These are phyloP conservation scores for Cryptococcus hybrid DNA, from an alignment of 1,284 basidiomycete genomes.

Conservation along the genomic window DNA sequence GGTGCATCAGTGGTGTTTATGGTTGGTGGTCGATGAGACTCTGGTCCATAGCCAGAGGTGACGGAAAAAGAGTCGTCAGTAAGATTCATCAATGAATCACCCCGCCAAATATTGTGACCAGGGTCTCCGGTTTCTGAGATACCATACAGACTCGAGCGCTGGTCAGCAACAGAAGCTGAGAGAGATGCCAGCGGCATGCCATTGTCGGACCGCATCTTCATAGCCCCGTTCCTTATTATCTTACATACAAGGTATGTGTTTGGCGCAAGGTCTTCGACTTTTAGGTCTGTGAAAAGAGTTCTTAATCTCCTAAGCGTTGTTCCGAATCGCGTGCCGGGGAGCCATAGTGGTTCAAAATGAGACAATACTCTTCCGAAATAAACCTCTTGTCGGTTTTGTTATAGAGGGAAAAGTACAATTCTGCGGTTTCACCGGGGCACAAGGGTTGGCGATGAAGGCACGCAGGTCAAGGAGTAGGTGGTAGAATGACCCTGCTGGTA, in stretches of 20 bases:
- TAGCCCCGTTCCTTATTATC: conserved; percentile 81
- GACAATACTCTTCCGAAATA: conserved; percentile 91
- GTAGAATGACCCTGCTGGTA: conserved; percentile 54
- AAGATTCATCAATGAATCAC: conserved; percentile 18
- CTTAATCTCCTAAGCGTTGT: conserved; percentile 58
- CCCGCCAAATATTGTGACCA: conserved; percentile 10
- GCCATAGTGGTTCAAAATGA: conserved; percentile 86
- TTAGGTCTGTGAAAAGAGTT: conserved; percentile 86
- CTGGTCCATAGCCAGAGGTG: conserved; percentile 35
- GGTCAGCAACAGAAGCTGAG: neutral
- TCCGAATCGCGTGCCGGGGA: conserved; percentile 71
- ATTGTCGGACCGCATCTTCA: conserved; percentile 59
- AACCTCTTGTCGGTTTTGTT: conserved; percentile 77
- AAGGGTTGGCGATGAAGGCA: conserved; percentile 86
- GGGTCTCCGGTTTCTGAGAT: conserved; percentile 7
- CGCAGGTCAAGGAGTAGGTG: conserved; percentile 87
- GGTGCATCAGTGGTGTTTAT: conserved; percentile 17
- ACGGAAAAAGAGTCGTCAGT: conserved; percentile 46
- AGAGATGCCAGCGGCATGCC: neutral
- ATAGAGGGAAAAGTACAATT: conserved; percentile 93
- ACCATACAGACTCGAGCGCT: conserved; percentile 13
- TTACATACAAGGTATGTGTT: conserved; percentile 84
- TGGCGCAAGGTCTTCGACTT: conserved; percentile 77
- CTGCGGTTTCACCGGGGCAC: conserved; percentile 83
- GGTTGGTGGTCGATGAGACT: conserved; percentile 26